Conservation (phyloP, 1,284 basidiomycete species). For the Singerocomus inundabilis region DNA sequence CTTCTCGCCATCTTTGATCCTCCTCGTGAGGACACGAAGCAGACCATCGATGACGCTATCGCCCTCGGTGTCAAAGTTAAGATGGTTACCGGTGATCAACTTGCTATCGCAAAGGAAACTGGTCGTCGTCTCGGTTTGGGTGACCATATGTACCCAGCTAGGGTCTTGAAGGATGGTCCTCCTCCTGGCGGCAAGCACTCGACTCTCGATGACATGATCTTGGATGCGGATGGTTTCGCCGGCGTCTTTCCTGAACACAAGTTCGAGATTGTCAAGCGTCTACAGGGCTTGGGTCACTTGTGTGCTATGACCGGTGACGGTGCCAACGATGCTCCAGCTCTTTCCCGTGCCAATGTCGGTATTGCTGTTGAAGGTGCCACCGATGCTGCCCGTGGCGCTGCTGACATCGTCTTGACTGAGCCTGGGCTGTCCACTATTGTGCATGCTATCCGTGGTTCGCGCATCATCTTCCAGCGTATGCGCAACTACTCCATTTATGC, state of each 20-base stretch:
- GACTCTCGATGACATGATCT: constrained; percentile 78
- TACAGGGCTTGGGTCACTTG: constrained; percentile 76
- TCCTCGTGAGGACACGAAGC: constrained; percentile 97
- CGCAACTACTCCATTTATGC: constrained; percentile 82
- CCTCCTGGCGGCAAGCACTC: constrained; percentile 65
- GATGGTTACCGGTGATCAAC: constrained; percentile 99
- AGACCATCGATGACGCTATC: constrained; percentile 96
- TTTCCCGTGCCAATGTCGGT: constrained; percentile 84
- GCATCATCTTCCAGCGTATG: constrained; percentile 89
- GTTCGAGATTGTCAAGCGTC: constrained; percentile 80
- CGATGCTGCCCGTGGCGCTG: constrained; percentile 82
- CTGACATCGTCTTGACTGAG: constrained; percentile 83
- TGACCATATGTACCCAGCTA: constrained; percentile 86
- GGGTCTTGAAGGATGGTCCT: constrained; percentile 80
- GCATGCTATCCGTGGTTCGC: constrained; percentile 81
- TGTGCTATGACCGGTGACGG: constrained; percentile 85
- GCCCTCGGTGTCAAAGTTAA: constrained; percentile 97
- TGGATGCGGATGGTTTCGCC: constrained; percentile 78
- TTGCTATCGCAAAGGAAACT: constrained; percentile 99
- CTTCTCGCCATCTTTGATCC: constrained; percentile 98
- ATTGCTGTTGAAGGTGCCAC: constrained; percentile 88
- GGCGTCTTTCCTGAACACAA: constrained; percentile 91
- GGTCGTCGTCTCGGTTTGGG: constrained; percentile 94
- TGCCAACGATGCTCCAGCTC: constrained; percentile 84
- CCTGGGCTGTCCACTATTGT: constrained; percentile 86